phyloP scores from a whole-genome alignment of 73 alveolate species.

The Stentor roeselii region DNA sequence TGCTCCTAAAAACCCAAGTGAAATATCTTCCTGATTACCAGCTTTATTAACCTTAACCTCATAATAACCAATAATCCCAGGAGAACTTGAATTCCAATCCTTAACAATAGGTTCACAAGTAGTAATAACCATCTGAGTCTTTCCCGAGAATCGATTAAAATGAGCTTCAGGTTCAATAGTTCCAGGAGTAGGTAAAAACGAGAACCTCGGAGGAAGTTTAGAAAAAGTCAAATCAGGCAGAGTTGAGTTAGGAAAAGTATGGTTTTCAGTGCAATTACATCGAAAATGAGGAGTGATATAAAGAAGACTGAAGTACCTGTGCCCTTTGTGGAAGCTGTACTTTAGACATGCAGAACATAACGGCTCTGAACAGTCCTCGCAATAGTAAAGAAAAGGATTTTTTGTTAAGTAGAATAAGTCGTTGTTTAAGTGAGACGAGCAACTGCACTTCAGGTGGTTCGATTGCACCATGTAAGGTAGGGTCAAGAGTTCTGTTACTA shows the following conservation, averaged over 20 bases:
- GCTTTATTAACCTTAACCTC: constrained; percentile 6
- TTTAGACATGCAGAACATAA: background rate
- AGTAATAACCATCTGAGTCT: background rate
- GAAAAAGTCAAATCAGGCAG: background rate
- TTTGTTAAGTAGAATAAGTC: background rate
- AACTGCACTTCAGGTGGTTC: background rate
- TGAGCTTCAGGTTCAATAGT: background rate
- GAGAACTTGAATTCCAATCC: background rate
- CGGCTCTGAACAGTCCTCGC: background rate
- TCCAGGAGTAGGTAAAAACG: background rate
- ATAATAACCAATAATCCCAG: background rate
- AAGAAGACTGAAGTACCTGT: background rate
- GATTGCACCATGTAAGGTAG: background rate
- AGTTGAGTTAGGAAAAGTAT: background rate
- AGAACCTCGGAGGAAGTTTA: background rate
- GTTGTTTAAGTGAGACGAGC: background rate
- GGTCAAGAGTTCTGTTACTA: background rate
- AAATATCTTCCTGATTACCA: constrained; percentile 10
- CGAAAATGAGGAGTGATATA: constrained; percentile 3
- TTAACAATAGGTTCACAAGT: background rate
- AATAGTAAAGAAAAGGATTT: background rate
- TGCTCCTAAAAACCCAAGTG: constrained; percentile 1
- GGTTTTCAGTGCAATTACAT: background rate
- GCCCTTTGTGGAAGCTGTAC: background rate
- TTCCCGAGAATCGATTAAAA: background rate